Percentiles rank a stretch among this genome's conserved stretches.
These are phyloP conservation scores for Litchi chinensis DNA, from an alignment of 345 rosid species.

Conservation along the genomic window DNA sequence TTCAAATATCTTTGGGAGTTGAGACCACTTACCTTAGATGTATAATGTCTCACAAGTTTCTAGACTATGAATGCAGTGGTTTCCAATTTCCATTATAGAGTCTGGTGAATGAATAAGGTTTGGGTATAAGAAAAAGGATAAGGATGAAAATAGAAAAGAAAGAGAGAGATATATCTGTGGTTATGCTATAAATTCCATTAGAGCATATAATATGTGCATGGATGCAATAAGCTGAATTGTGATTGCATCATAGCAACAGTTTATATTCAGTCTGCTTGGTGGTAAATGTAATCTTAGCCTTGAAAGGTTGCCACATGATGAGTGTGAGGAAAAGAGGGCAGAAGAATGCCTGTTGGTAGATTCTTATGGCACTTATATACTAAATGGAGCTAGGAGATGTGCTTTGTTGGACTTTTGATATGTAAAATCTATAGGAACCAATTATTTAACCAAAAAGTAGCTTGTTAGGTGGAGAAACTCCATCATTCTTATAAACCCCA, in stretches of 20 bases:
- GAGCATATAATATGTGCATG: background rate
- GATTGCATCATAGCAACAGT: background rate
- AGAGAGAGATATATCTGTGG: background rate
- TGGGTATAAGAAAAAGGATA: background rate
- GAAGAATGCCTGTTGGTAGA: background rate
- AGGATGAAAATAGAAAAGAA: background rate
- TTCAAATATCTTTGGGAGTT: background rate
- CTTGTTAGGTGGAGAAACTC: background rate
- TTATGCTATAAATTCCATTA: background rate
- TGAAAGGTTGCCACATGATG: background rate
- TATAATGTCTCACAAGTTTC: background rate
- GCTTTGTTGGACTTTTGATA: background rate
- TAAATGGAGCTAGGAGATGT: background rate
- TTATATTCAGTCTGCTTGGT: background rate
- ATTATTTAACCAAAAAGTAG: background rate
- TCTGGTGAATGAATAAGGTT: background rate
- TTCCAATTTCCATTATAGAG: background rate
- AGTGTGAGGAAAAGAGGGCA: background rate
- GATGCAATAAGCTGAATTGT: background rate
- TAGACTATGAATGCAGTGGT: background rate
- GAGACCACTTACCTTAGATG: background rate
- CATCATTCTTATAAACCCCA: no score
- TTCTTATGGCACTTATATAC: background rate
- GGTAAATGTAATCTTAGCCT: conserved; percentile 3
- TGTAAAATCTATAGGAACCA: background rate